Evolutionary conservation across 2,329 filamentous ascomycete species (phyloP).

Genomic region (Phyllosticta capitalensis): DNA sequence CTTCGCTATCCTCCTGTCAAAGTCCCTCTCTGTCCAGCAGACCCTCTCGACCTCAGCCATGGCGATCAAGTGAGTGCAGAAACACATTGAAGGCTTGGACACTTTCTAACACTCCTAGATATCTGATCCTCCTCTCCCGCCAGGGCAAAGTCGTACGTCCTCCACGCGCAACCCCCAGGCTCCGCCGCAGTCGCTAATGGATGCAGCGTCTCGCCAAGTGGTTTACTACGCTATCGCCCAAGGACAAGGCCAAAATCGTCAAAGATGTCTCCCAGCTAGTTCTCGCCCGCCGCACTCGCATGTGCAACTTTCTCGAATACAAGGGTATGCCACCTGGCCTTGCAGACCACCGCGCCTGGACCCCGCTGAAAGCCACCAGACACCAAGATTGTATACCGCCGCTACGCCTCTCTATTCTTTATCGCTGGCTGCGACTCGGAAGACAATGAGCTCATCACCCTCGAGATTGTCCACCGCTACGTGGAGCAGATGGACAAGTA

Average conservation of each 20-base stretch:
- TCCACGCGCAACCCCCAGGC: constrained; percentile 15
- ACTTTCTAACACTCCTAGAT: constrained; percentile 46
- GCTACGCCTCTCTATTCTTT: constrained; percentile 98
- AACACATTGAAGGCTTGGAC: neutral
- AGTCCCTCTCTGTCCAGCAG: neutral
- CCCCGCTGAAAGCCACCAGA: constrained; percentile 47
- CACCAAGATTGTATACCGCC: constrained; percentile 96
- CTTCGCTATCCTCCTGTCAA: neutral
- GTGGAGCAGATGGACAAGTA: constrained; percentile 99
- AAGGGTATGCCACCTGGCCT: constrained; percentile 56
- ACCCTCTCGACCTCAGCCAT: constrained; percentile 25
- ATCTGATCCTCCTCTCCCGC: constrained; percentile 91
- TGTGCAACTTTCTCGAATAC: constrained; percentile 99
- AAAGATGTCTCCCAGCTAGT: constrained; percentile 98
- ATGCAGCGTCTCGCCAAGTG: constrained; percentile 90
- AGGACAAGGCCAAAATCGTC: constrained; percentile 99
- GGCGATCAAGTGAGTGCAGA: constrained; percentile 45
- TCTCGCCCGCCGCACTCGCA: constrained; percentile 86
- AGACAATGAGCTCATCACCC: constrained; percentile 95
- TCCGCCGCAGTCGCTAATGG: constrained; percentile 9
- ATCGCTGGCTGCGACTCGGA: constrained; percentile 95
- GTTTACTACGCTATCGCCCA: constrained; percentile 96
- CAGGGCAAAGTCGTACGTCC: constrained; percentile 95
- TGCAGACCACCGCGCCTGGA: neutral
- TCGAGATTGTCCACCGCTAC: constrained; percentile 98